These are phyloP conservation scores for Apiospora phragmitis DNA, from an alignment of 2,329 filamentous ascomycete species.

Conservation along the genomic window DNA sequence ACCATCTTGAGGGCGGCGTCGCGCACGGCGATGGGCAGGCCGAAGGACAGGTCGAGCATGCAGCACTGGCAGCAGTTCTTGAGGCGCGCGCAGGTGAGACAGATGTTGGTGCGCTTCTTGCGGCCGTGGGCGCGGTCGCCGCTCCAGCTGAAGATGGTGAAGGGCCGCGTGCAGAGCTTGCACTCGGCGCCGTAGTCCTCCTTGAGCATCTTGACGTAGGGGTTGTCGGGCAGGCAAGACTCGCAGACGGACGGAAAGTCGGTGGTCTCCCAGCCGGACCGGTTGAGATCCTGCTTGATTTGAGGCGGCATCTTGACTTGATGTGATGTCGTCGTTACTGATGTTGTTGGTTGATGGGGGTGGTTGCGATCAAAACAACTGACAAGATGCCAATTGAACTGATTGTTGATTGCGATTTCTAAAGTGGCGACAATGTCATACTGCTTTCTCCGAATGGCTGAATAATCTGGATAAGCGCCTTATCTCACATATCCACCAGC, in stretches of 20 bases:
- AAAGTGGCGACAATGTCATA: conserved; percentile 7
- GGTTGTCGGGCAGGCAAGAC: conserved; percentile 92
- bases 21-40: conserved; percentile 88
- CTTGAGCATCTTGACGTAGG: conserved; percentile 98
- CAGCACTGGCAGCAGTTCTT: conserved; percentile 99
- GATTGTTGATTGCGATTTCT: conserved; percentile 1
- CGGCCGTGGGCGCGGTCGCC: conserved; percentile 83
- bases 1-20: conserved; percentile 98
- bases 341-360: background rate
- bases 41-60: conserved; percentile 97
- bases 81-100: conserved; percentile 90
- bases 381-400: background rate
- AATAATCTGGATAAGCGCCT: background rate
- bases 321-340: background rate
- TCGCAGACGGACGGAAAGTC: conserved; percentile 90
- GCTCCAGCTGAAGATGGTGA: conserved; percentile 95
- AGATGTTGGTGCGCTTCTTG: conserved; percentile 93
- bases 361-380: background rate
- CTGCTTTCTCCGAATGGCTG: background rate
- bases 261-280: conserved; percentile 93
- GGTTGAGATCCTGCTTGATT: conserved; percentile 94
- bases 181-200: conserved; percentile 90
- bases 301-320: conserved; percentile 70
- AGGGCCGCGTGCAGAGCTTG: conserved; percentile 89
- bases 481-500: background rate